Base-by-base conservation (phyloP, 306 rosid genomes). In the Cucurbita argyrosperma region DNA sequence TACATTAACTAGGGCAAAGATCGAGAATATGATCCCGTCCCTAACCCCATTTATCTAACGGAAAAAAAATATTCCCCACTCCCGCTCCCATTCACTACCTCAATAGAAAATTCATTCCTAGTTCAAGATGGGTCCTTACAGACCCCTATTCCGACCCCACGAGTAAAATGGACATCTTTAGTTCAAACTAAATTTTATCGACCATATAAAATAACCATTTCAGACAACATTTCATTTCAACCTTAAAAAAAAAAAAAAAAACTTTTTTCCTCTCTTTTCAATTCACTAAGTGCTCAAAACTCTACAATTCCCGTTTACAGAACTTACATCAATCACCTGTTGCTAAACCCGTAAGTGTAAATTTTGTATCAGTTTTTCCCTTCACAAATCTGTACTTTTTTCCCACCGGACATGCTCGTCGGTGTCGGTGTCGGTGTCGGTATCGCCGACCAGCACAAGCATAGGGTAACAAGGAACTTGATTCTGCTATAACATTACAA, bases 301-400 rank as follows among this genome's bases (percentile, higher is more conserved):
- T 89, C 98, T 89, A 91, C 96, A 89, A 82, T 89, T 87, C 76
- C 98, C 83, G 82, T 86, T 80, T 82, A 88, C 89, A 85, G 76
- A 76, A 84, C 83, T 74, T 19, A 50, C 59, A 49, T 85, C 49
- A 49, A 49, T 85, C 49, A 49, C 83, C 86, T 87, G 88, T 80
- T 73, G 71, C 92, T 88, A 88, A 85, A 79, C 81, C 83, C 85
- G 82, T 60, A 74, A 74, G 71, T 84, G 91, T 87, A 80, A 49
- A 56, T 19, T 64, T 79, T 71, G 52, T 82, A 49, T 60, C 42
- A 14, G 42, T 19, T 55, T 39, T 39, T 30, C 53, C 58, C 49
- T 38, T 59, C 68, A 81, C 83, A 84, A 62, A 71, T 77, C 84
- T 88, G 86, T 76, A 58, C 79, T 80, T 81, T 76, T 84, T 80